These are phyloP conservation scores for Entomortierella parvispora DNA, from an alignment of 192 early-diverging fungal genomes.

Conservation along the genomic window DNA sequence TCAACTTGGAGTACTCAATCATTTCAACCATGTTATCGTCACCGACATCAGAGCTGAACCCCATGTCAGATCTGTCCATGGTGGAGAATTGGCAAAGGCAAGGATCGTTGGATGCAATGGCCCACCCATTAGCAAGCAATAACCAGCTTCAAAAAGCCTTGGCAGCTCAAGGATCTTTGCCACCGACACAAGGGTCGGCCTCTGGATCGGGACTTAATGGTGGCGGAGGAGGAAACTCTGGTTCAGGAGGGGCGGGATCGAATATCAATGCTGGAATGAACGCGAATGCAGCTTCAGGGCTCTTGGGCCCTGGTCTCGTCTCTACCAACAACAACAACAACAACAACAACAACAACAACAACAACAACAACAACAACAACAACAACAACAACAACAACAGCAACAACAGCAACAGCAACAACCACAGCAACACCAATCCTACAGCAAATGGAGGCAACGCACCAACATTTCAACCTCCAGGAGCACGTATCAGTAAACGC, in stretches of 20 bases:
- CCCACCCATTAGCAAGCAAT: conserved; percentile 47
- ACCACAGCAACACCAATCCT: conserved; percentile 2
- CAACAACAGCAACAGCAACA: conserved; percentile 8
- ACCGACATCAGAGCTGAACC: conserved; percentile 56
- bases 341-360: too few relatives aligned
- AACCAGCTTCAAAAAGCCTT: conserved; percentile 52
- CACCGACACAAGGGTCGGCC: conserved; percentile 12
- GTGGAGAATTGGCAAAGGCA: conserved; percentile 51
- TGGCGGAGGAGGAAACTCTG: background rate
- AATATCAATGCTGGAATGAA: background rate
- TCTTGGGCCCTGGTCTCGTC: background rate
- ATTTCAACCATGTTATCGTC: conserved; percentile 89
- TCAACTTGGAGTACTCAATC: conserved; percentile 90
- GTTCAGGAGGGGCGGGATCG: background rate
- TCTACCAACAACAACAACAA: background rate
- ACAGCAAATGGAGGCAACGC: conserved; percentile 12
- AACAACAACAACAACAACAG: conserved; percentile 2
- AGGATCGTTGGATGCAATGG: conserved; percentile 31
- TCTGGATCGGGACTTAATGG: conserved; percentile 1
- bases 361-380: too few relatives aligned
- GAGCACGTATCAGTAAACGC: conserved; percentile 50
- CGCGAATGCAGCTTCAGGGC: background rate
- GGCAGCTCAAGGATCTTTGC: conserved; percentile 16
- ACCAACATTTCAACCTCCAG: conserved; percentile 22
- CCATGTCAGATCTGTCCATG: conserved; percentile 44